A percentile compares a stretch with the other conserved stretches of the same genome.
Conservation (phyloP, 2,329 filamentous ascomycete genomes). For the Aspergillus texensis region DNA sequence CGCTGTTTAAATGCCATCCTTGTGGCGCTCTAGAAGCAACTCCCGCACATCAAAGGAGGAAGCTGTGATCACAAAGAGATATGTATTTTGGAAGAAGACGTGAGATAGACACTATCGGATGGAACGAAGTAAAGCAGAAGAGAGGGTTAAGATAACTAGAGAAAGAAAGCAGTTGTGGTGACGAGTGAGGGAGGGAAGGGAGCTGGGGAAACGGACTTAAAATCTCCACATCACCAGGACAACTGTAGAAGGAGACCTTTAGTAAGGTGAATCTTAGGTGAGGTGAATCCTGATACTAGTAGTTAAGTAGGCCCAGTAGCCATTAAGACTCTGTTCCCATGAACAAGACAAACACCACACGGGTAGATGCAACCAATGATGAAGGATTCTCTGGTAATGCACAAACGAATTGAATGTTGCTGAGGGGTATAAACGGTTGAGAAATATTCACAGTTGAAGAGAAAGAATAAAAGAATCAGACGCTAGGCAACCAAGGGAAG, state of each 20-base stretch:
- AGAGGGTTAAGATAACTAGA: neutral
- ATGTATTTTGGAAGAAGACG: no score
- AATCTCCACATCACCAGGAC: neutral
- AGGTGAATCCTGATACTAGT: neutral
- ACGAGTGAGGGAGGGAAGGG: neutral
- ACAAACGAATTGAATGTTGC: neutral
- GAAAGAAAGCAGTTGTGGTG: neutral
- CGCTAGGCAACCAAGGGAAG: neutral
- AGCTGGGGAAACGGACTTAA: neutral
- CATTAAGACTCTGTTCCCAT: neutral
- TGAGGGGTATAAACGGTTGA: neutral
- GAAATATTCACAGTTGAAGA: neutral
- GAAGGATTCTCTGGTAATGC: neutral
- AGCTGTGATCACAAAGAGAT: neutral
- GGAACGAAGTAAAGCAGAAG: neutral
- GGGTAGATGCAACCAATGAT: constrained; percentile 10
- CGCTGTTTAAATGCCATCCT: constrained; percentile 23
- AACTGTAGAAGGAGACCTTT: neutral
- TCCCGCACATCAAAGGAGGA: no score
- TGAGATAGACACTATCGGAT: neutral
- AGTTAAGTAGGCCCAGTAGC: neutral
- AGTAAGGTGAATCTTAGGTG: neutral
- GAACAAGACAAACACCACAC: constrained; percentile 3
- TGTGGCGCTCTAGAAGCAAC: neutral
- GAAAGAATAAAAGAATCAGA: neutral